A percentile compares a stretch with the other conserved stretches of the same genome.
Conservation (phyloP, 2,329 filamentous ascomycete genomes). For the Thyridium curvatum region DNA sequence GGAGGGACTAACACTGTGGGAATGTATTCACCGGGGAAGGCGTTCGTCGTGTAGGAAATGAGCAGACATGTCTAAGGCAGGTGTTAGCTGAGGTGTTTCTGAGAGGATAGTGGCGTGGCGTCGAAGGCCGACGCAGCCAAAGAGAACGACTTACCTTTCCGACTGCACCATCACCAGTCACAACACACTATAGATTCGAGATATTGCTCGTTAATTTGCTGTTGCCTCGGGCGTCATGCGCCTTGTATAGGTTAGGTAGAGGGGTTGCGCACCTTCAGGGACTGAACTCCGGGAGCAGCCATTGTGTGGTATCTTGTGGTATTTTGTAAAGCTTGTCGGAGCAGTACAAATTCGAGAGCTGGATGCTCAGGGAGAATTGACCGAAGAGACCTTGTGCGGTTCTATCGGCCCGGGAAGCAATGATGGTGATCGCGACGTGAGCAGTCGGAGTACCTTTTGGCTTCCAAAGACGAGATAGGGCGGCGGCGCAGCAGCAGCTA, state of each 20-base stretch:
- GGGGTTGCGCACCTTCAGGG: slow-evolving; percentile 66
- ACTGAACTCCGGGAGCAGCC: slow-evolving; percentile 80
- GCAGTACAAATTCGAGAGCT: background rate
- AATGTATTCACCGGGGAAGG: slow-evolving; percentile 99
- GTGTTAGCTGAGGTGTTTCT: slow-evolving; percentile 19
- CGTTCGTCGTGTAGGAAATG: slow-evolving; percentile 99
- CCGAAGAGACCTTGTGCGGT: background rate
- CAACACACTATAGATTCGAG: slow-evolving; percentile 67
- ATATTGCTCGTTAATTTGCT: no score
- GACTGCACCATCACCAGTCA: slow-evolving; percentile 98
- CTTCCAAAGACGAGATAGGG: slow-evolving; percentile 1
- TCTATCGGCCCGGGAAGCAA: slow-evolving; percentile 1
- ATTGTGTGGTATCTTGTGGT: slow-evolving; percentile 50
- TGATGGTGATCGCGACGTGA: no score
- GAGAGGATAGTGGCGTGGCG: slow-evolving; percentile 11
- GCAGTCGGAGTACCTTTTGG: background rate
- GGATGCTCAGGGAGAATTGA: no score
- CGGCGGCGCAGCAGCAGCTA: no score
- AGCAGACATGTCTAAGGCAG: slow-evolving; percentile 81
- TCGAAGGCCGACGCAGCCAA: slow-evolving; percentile 2
- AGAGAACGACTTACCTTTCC: slow-evolving; percentile 69
- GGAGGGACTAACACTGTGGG: slow-evolving; percentile 74
- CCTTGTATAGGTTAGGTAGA: slow-evolving; percentile 2
- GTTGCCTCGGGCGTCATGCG: no score
- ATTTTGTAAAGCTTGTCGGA: slow-evolving; percentile 3